A percentile compares a stretch with the other conserved stretches of the same genome.
Evolutionary conservation across 2,329 filamentous ascomycete genomes (phyloP).

Genomic region (Epichloe glyceriae): DNA sequence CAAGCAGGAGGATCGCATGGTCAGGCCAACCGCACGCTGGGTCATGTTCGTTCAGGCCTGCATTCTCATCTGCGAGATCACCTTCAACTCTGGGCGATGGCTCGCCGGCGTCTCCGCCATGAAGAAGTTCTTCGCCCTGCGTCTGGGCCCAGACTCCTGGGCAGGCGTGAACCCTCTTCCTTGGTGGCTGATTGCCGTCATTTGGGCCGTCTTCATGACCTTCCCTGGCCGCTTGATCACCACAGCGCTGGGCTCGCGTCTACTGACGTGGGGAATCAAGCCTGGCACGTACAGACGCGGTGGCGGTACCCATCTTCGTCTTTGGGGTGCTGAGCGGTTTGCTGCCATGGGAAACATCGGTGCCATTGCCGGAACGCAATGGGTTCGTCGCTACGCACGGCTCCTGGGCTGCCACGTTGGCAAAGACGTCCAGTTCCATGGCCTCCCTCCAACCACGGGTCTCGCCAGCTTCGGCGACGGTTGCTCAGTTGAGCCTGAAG

Average conservation of each 20-base stretch:
- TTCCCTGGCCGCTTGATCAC: constrained; percentile 9
- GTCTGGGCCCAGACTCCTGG: constrained; percentile 5
- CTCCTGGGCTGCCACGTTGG: constrained; percentile 11
- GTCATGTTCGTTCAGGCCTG: constrained; percentile 9
- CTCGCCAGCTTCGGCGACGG: constrained; percentile 10
- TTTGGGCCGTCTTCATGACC: constrained; percentile 8
- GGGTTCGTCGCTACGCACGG: constrained; percentile 8
- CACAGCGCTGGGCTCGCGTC: constrained; percentile 4
- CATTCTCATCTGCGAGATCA: constrained; percentile 7
- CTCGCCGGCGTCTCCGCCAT: constrained; percentile 4
- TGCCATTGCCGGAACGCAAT: constrained; percentile 9
- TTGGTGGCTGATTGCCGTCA: constrained; percentile 7
- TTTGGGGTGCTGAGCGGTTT: constrained; percentile 10
- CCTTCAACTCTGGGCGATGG: constrained; percentile 7
- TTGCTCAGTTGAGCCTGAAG: constrained; percentile 11
- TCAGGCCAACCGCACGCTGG: constrained; percentile 10
- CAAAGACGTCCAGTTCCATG: constrained; percentile 10
- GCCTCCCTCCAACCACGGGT: constrained; percentile 8
- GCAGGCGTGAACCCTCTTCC: constrained; percentile 5
- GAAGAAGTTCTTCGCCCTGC: constrained; percentile 8
- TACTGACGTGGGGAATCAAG: constrained; percentile 7
- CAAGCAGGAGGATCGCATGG: constrained; percentile 5
- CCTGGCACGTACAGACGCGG: constrained; percentile 10
- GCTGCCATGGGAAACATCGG: constrained; percentile 5
- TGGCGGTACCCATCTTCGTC: constrained; percentile 8